A percentile compares a stretch with the other conserved stretches of the same genome.
Evolutionary conservation across 345 rosid species (phyloP).

Genomic region (Pistacia integerrima): DNA sequence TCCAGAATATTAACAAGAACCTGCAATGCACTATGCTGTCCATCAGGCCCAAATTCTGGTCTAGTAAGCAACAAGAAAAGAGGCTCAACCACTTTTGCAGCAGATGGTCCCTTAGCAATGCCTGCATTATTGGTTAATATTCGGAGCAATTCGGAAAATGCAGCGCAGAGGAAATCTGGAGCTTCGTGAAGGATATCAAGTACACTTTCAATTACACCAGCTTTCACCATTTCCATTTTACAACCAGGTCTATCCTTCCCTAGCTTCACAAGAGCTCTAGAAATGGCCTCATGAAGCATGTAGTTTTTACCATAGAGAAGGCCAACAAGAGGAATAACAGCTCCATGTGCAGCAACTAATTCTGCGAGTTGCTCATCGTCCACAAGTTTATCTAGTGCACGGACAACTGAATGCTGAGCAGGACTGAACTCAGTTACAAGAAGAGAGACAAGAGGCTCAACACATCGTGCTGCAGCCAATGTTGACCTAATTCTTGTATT

Average conservation of each 20-base stretch:
- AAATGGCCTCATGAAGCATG: constrained; percentile 93
- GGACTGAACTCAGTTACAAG: constrained; percentile 88
- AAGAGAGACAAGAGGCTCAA: constrained; percentile 97
- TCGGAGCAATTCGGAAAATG: constrained; percentile 88
- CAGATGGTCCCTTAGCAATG: constrained; percentile 92
- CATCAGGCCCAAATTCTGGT: constrained; percentile 89
- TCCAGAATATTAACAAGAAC: constrained; percentile 93
- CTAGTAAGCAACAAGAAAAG: constrained; percentile 74
- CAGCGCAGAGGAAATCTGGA: constrained; percentile 92
- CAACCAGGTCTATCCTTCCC: constrained; percentile 99
- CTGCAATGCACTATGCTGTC: constrained; percentile 93
- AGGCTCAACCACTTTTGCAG: constrained; percentile 94
- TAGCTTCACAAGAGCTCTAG: constrained; percentile 92
- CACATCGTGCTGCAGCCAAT: constrained; percentile 94
- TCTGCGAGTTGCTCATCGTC: constrained; percentile 99
- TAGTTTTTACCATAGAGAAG: constrained; percentile 89
- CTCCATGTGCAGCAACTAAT: constrained; percentile 98
- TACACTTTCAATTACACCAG: constrained; percentile 87
- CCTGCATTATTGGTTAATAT: constrained; percentile 94
- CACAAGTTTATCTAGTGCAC: constrained; percentile 90
- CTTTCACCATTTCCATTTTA: constrained; percentile 98
- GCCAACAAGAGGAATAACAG: constrained; percentile 97
- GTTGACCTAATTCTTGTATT: constrained; percentile 95
- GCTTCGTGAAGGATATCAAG: constrained; percentile 95
- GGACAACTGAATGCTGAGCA: constrained; percentile 94